Base-by-base conservation (phyloP, 371 early-diverging fungal genomes). In the Zopfochytrium polystomum region DNA sequence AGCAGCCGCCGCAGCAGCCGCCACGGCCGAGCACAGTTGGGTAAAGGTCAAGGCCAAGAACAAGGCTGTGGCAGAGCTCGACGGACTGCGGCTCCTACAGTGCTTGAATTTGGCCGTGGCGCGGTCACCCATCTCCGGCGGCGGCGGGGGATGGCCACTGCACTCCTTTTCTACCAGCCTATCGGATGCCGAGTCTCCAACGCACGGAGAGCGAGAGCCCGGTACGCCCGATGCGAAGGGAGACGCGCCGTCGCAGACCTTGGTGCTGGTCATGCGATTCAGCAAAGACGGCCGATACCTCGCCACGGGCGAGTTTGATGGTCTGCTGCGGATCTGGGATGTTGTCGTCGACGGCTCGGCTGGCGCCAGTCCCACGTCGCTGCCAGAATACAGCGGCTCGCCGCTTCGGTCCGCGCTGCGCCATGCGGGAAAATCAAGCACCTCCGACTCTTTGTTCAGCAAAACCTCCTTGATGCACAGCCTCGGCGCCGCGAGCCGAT, bases 281-380 rank as follows among this genome's bases (percentile, higher is more conserved):
- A 89, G 87, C 62, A 72, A 78, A n/a, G 84, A 85, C 71, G 94
- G 94, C 11, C 70, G 74, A 62, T 91, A 85, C 65, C 66, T 93
- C 67, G 94, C 92, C 3, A 77, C 82, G 6, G 90, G 86, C 44
- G 88, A 90, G 11, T 87, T 89, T 58, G 87, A 86, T 68, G 80
- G 80, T 52, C 62, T 84, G 15, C 67, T 93, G n/a, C 70, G 83
- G 18, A 73, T 91, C 1, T 93, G 91, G 90, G 77, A 79, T 38
- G 68, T 90, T 3, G 44, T 71, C 18, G 67, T 56, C 26, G 58
- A 30, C 1, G 5, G 0, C 11, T 25, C 18, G 30, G 23, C 45
- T 45, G 38, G 32, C 33, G n/a, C 55, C 15, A 34, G 27, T 18
- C 9, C 50, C 18, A 32, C 44, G 11, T 32, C n/a, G 23, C 47